Base-by-base conservation (phyloP, 1,139 yeast genomes). In the Scheffersomyces illinoinensis region DNA sequence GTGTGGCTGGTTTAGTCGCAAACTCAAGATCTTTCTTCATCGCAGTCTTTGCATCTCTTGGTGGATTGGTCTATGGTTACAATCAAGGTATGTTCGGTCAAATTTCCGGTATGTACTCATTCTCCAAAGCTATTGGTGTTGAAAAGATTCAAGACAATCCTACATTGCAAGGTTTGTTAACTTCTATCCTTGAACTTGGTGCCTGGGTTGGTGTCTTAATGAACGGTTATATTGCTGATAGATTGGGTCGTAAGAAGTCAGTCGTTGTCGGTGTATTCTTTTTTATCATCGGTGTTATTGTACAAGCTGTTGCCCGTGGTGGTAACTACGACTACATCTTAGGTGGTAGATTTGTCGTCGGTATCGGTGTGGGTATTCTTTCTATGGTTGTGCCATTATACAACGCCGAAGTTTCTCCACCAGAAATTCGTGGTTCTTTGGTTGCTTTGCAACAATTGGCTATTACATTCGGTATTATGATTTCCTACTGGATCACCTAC, bases 391-490 rank as follows among this genome's bases (percentile, higher is more conserved):
- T 68, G 17, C 73, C 73, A 19, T 62, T 69, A 53, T 70, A 69
- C 63, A 70, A 69, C 55, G 66, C 91, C n/a, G 96, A 90, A 71
- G 79, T 89, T 58, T 81, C 91, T 20, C 91, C 93, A 56, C 81
- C 85, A 65, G 76, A 79, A 57, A 84, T 85, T 64, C 87, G 91
- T 74, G 93, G 93, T 58, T 72, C 84, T 56, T 82, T 88, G 60
- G 90, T 90, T 59, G 88, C 90, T 61, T 68, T 85, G 59, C 84
- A 87, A 73, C 93, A 90, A 69, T 85, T 90, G 77, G 81, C 87
- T 33, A 85, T 87, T 59, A 88, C 93, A 20, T 76, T 88, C 70
- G 93, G 93, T 67, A 88, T 89, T 54, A 72, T 84, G 65, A 68
- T 78, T 53, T 82, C 84, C 74, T 88, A 86, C 74, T 87, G 84